A percentile compares a stretch with the other conserved stretches of the same genome.
These are phyloP conservation scores for Serendipita sp. DNA, from an alignment of 768 basidiomycete species.

Conservation along the genomic window DNA sequence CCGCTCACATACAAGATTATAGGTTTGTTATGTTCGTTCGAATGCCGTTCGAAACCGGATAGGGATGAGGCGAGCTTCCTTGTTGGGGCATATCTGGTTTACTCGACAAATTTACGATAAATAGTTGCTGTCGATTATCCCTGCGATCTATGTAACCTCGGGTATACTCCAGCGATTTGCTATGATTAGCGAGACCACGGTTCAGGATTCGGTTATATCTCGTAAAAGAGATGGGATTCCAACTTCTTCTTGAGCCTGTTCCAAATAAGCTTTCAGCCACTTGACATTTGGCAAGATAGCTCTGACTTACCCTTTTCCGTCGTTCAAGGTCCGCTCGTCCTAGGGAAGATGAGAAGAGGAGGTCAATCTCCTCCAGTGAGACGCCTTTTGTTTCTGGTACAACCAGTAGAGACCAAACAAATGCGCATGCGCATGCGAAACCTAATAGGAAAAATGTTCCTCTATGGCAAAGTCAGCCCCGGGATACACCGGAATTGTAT, in stretches of 20 bases:
- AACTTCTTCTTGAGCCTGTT: background rate
- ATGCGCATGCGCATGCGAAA: constrained; percentile 45
- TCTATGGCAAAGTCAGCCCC: constrained; percentile 20
- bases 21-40: too few relatives aligned
- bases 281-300: background rate
- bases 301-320: background rate
- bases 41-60: too few relatives aligned
- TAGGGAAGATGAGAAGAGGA: background rate
- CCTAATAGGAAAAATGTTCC: constrained; percentile 56
- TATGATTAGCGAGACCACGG: too few relatives aligned
- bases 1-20: too few relatives aligned
- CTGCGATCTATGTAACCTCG: too few relatives aligned
- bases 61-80: too few relatives aligned
- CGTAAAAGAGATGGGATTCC: background rate
- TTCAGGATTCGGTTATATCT: background rate
- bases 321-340: background rate
- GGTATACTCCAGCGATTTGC: too few relatives aligned
- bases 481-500: background rate
- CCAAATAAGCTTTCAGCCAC: background rate
- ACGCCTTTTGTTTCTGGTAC: constrained; percentile 69
- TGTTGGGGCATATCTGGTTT: too few relatives aligned
- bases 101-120: too few relatives aligned
- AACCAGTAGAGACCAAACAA: constrained; percentile 50
- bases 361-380: constrained; percentile 60
- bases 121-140: too few relatives aligned